Conservation (phyloP, 306 rosid genomes). For the Spatholobus suberectus region DNA sequence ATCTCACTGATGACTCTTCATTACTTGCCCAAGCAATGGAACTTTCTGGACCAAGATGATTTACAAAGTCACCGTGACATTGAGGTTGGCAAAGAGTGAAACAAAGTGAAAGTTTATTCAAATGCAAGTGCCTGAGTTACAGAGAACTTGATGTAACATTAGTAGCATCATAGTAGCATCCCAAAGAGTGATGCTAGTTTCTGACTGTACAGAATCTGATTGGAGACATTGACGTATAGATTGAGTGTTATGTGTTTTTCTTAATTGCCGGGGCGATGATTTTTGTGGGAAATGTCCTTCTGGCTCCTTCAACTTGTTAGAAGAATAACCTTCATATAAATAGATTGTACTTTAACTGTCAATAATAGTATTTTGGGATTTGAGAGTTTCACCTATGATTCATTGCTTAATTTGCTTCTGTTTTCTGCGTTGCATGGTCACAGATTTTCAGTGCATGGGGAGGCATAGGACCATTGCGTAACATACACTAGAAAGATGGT, state of each 20-base stretch:
- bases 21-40: conserved; percentile 98
- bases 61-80: neutral
- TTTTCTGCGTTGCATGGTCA: neutral
- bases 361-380: conserved; percentile 38
- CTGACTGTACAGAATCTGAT: conserved; percentile 59
- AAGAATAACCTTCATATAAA: conserved; percentile 51
- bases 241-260: conserved; percentile 38
- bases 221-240: conserved; percentile 45
- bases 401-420: neutral
- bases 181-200: conserved; percentile 41
- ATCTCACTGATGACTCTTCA: conserved; percentile 96
- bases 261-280: conserved; percentile 28
- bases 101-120: conserved; percentile 3
- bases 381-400: neutral
- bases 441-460: neutral
- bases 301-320: conserved; percentile 40
- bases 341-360: conserved; percentile 45
- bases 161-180: conserved; percentile 51
- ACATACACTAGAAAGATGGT: neutral
- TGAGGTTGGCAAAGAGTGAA: conserved; percentile 17
- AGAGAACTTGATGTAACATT: conserved; percentile 51
- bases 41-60: conserved; percentile 96
- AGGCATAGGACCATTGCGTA: neutral
- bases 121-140: conserved; percentile 39
- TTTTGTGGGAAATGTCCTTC: conserved; percentile 37